A percentile compares a stretch with the other conserved stretches of the same genome.
Evolutionary conservation across 768 basidiomycete species (phyloP).

Genomic region (Russula sp.): DNA sequence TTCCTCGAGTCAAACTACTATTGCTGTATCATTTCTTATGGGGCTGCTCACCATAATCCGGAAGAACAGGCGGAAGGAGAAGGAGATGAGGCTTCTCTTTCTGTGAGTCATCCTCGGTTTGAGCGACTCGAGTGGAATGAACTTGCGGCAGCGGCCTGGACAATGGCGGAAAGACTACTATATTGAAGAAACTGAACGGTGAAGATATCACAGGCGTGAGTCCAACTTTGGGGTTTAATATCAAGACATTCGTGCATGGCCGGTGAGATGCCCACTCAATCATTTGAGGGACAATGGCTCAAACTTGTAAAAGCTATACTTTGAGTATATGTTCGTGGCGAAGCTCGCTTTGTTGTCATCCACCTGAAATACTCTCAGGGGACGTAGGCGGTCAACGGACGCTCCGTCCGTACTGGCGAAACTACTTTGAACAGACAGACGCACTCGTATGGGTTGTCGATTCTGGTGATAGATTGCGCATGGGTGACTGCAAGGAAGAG

Average conservation of each 20-base stretch:
- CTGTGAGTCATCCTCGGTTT: conserved; percentile 46
- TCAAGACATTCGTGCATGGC: conserved; percentile 90
- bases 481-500: conserved; percentile 86
- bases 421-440: conserved; percentile 99
- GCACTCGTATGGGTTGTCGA: conserved; percentile 99
- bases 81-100: conserved; percentile 94
- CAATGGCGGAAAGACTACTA: conserved; percentile 98
- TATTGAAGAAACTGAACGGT: conserved; percentile 88
- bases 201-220: conserved; percentile 86
- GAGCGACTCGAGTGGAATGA: neutral
- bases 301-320: conserved; percentile 47
- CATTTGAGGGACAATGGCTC: neutral
- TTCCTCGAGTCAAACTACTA: too few relatives aligned
- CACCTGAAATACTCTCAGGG: conserved; percentile 47
- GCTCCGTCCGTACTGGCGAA: conserved; percentile 95
- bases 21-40: conserved; percentile 39
- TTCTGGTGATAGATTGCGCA: conserved; percentile 85
- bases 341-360: neutral
- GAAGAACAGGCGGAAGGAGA: conserved; percentile 92
- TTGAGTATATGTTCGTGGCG: conserved; percentile 66
- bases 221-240: conserved; percentile 97
- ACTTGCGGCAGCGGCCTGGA: conserved; percentile 71
- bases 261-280: conserved; percentile 48
- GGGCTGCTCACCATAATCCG: conserved; percentile 95
- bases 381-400: conserved; percentile 97